phyloP scores from a whole-genome alignment of 805 yeast species.

The Wickerhamiella bombiphila region DNA sequence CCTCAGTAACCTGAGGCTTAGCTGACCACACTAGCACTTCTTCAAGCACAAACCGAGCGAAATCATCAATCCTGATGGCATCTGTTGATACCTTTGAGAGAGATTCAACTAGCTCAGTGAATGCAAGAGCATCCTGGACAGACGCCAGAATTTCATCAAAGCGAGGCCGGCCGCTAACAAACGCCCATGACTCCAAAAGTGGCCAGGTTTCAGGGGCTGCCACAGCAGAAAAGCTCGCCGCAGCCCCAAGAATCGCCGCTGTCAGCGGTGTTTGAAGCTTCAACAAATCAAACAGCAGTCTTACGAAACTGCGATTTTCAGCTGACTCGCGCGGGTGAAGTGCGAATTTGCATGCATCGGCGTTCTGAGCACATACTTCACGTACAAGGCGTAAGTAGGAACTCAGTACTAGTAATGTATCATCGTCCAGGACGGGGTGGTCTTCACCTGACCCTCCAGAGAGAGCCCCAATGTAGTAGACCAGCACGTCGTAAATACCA shows the following conservation, averaged over 20 bases:
- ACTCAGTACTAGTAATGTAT: slow-evolving; percentile 57
- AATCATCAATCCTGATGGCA: slow-evolving; percentile 20
- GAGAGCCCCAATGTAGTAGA: slow-evolving; percentile 9
- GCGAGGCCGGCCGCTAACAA: slow-evolving; percentile 23
- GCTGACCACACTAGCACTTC: slow-evolving; percentile 45
- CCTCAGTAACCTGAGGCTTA: slow-evolving; percentile 25
- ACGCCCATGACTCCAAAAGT: slow-evolving; percentile 5
- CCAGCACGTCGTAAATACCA: slow-evolving; percentile 10
- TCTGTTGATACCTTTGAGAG: neutral
- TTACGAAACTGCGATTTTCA: slow-evolving; percentile 17
- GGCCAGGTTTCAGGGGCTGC: slow-evolving; percentile 11
- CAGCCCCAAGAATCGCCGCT: slow-evolving; percentile 42
- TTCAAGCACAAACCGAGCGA: slow-evolving; percentile 53
- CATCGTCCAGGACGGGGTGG: slow-evolving; percentile 42
- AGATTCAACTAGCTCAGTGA: slow-evolving; percentile 30
- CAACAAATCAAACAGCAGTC: slow-evolving; percentile 32
- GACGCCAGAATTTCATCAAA: slow-evolving; percentile 35
- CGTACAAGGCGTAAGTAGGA: slow-evolving; percentile 54
- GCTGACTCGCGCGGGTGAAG: slow-evolving; percentile 14
- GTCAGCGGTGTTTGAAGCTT: slow-evolving; percentile 33
- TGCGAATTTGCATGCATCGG: slow-evolving; percentile 17
- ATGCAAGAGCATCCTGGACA: slow-evolving; percentile 45
- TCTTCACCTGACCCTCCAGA: neutral
- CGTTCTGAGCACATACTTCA: neutral
- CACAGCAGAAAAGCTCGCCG: slow-evolving; percentile 23